Conservation (phyloP, 495 filamentous ascomycete species). For the Hypoxylon fuscum region DNA sequence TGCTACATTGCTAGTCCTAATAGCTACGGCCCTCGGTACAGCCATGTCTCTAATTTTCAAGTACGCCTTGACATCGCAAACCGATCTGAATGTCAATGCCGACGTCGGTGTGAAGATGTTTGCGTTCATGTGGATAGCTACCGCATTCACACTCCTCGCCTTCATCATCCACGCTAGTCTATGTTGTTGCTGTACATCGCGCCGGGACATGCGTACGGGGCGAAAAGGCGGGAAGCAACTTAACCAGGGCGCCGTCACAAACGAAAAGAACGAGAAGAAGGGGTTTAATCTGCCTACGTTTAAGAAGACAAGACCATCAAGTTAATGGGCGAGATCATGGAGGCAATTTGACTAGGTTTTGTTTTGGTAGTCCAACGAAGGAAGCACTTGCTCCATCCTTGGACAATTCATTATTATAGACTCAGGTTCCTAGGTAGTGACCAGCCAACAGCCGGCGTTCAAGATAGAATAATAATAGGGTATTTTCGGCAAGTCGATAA, state of each 20-base stretch:
- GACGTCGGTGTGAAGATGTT: constrained; percentile 79
- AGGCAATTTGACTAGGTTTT: too few relatives aligned
- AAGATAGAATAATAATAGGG: too few relatives aligned
- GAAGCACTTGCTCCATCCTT: too few relatives aligned
- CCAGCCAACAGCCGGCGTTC: too few relatives aligned
- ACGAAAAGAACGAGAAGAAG: constrained; percentile 24
- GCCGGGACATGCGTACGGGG: constrained; percentile 66
- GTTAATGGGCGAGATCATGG: not conserved
- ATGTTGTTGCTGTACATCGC: constrained; percentile 75
- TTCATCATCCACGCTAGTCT: constrained; percentile 76
- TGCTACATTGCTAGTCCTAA: constrained; percentile 70
- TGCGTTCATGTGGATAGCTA: constrained; percentile 88
- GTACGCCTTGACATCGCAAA: constrained; percentile 70
- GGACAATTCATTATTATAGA: too few relatives aligned
- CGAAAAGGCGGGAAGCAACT: constrained; percentile 47
- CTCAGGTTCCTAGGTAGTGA: too few relatives aligned
- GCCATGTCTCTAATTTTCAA: constrained; percentile 83
- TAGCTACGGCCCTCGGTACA: constrained; percentile 76
- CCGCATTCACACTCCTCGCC: constrained; percentile 69
- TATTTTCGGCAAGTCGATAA: too few relatives aligned
- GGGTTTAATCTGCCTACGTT: constrained; percentile 14
- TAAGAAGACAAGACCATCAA: constrained; percentile 16
- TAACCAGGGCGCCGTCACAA: constrained; percentile 2
- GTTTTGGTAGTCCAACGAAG: too few relatives aligned
- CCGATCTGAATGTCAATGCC: constrained; percentile 77